These are phyloP conservation scores for Fomitopsis pulvina DNA, from an alignment of 768 basidiomycete genomes.

Conservation along the genomic window DNA sequence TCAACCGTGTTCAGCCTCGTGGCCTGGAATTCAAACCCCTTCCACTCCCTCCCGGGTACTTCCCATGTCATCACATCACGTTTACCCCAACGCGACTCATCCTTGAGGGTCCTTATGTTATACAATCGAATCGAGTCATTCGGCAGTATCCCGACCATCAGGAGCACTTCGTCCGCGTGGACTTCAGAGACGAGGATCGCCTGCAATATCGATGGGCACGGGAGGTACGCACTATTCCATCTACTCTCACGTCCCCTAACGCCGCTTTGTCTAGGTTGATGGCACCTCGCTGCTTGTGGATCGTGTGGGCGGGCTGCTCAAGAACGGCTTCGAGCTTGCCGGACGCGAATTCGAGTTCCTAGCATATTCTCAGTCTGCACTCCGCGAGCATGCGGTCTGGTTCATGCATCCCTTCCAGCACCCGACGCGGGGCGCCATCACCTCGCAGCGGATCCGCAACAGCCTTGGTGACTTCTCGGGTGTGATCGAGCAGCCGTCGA, in stretches of 20 bases:
- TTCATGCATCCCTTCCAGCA: constrained; percentile 61
- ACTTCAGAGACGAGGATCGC: constrained; percentile 79
- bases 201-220: constrained; percentile 68
- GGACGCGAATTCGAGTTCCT: constrained; percentile 74
- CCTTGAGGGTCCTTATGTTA: constrained; percentile 69
- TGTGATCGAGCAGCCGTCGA: constrained; percentile 47
- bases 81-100: constrained; percentile 64
- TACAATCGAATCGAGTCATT: constrained; percentile 78
- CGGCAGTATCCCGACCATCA: constrained; percentile 54
- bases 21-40: constrained; percentile 11
- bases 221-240: constrained; percentile 31
- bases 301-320: constrained; percentile 22
- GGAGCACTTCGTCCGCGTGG: constrained; percentile 73
- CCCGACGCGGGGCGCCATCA: constrained; percentile 36
- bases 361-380: constrained; percentile 73
- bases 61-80: constrained; percentile 69
- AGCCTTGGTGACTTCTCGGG: constrained; percentile 64
- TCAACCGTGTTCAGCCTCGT: constrained; percentile 29
- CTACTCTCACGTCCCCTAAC: background rate
- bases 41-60: constrained; percentile 31
- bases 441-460: constrained; percentile 51
- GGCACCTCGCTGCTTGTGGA: constrained; percentile 19
- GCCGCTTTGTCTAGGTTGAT: constrained; percentile 14
- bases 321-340: constrained; percentile 61
- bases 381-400: constrained; percentile 81